Evolutionary conservation across 768 basidiomycete species (phyloP), one percentile per base, ranked within the genome.

Genomic region (Podaxis pistillaris): DNA sequence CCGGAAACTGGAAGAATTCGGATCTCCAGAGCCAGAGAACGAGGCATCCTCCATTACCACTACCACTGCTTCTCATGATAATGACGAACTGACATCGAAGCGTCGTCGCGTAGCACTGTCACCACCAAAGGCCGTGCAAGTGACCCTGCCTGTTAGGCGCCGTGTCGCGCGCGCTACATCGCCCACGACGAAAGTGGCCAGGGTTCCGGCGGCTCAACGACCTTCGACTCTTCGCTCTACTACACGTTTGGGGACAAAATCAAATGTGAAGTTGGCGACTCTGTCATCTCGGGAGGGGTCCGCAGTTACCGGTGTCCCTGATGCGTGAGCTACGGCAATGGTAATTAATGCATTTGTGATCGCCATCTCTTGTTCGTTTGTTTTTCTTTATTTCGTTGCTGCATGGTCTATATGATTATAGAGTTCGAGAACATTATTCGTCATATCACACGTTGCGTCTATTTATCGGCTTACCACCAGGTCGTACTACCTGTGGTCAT

Each of bases 41-140:
- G 22, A 28, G 26, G 11, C 56, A 13, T 33, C 56, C n/a, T 33
- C 22, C 36, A 15, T 33, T 33, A 33, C 30, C 30, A 33, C 30
- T 33, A 33, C 40, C 19, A n/a, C 28, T 26, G 15, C 36, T 33
- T 22, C 56, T n/a, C 24, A 38, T n/a, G 12, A 36, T 22, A 40
- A 41, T 33, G 22, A 56, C 28, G 63, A 53, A 11, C 40, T 40
- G 5, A 22, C 46, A 11, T 41, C 51, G 5, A 62, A 62, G 40
- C 61, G 61, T 19, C 54, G 54, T 49, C 61, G 61, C 22, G 54
- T 62, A 22, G 50, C 54, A 13, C 33, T 56, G 8, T 8, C 38
- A 22, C 51, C 59, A 11, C 30, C 44, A 3, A 56, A 47, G 38
- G 36, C 61, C 33, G 33, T 47, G 19, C 55, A 37, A 17, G 55